Base-by-base conservation (phyloP, 495 filamentous ascomycete genomes). In the Aspergillus bertholletiae region DNA sequence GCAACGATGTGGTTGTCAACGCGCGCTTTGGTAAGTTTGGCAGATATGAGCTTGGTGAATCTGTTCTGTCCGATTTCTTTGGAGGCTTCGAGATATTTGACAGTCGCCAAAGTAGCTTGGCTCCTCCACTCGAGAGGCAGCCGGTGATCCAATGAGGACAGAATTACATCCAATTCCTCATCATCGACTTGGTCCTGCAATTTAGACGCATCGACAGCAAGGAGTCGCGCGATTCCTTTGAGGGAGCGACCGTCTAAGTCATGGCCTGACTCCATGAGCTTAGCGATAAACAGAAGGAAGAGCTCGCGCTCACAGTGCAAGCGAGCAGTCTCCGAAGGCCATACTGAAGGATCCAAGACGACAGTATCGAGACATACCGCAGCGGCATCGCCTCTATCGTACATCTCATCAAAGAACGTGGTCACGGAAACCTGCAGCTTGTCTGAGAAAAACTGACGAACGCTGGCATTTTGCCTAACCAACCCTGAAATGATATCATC, bases 51-150 rank as follows among this genome's bases (percentile, higher is more conserved):
- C 2, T 78, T 70, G n/a, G 76, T 75, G 26, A 96, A 80, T 56
- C 82, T 74, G 45, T 80, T 74, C 54, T 82, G 76, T 18, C 89
- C 92, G 7, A 77, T 72, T 0, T 90, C 81, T 24, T 80, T 80
- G n/a, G 89, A 80, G 4, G 81, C 84, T 56, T 90, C 87, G 22
- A 96, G 78, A 59, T 93, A 91, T 51, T 90, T 90, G 1, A 89
- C 86, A 0, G 82, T 86, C 30, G 87, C 86, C 45, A 96, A 60
- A 5, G 85, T 85, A 5, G 89, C 90, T 63, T 92, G 88, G 56
- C 80, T 85, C 20, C 89, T 79, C 44, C 92, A 75, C 28, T 80
- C 74, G 1, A 80, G 73, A 5, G 87, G 74, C 51, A 90, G 77
- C 17, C 91, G 82, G 73, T 88, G 82, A 62, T 97, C 91, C 34